Conservation (phyloP, 345 rosid genomes). For the Rhodamnia rubescens region DNA sequence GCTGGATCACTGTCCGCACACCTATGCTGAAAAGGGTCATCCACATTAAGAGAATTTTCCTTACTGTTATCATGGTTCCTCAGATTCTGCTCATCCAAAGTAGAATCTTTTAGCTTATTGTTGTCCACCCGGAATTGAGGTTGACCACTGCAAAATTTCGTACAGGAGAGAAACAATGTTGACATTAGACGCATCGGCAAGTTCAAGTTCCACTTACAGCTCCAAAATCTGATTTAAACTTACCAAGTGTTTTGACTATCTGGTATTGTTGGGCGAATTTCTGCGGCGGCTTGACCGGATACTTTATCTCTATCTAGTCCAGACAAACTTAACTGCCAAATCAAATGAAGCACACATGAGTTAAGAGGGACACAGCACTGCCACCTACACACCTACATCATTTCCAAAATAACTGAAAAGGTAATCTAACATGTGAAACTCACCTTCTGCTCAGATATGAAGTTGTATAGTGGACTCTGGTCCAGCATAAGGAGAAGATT, state of each 20-base stretch:
- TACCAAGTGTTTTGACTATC: constrained; percentile 29
- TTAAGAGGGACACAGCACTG: not conserved
- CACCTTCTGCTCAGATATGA: constrained; percentile 79
- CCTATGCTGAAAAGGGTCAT: not conserved
- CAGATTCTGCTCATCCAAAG: constrained; percentile 5
- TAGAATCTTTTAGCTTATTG: not conserved
- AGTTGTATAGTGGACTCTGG: constrained; percentile 94
- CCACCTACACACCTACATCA: not conserved
- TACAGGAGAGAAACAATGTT: not conserved
- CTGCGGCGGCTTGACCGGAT: constrained; percentile 84
- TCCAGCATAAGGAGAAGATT: constrained; percentile 9
- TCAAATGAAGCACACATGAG: not conserved
- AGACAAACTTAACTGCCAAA: constrained; percentile 58
- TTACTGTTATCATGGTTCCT: not conserved
- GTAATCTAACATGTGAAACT: not conserved
- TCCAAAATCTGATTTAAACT: not conserved
- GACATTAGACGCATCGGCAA: not conserved
- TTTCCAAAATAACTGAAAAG: not conserved
- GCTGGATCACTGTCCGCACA: not conserved
- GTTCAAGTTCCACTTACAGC: not conserved
- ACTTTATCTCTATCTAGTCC: constrained; percentile 66
- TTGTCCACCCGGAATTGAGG: constrained; percentile 6
- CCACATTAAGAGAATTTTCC: constrained; percentile 3
- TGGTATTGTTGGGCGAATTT: constrained; percentile 27
- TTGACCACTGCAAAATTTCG: constrained; percentile 25